Evolutionary conservation across 2,329 filamentous ascomycete species (phyloP).

Genomic region (Aspergillus caelatus): DNA sequence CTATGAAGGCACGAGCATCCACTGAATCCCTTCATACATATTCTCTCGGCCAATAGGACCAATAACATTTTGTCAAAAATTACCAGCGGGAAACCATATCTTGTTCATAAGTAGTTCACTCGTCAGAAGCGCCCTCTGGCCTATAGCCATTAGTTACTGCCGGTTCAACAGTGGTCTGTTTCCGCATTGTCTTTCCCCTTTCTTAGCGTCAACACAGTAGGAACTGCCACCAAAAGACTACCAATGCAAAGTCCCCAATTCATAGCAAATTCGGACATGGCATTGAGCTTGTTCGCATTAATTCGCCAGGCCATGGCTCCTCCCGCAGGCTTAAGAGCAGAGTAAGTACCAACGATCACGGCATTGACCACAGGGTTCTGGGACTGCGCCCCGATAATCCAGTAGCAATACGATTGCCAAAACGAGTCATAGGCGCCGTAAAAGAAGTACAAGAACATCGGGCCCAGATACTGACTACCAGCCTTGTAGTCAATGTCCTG

Average conservation of each 20-base stretch:
- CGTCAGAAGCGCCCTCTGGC: neutral
- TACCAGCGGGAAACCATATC: neutral
- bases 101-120: neutral
- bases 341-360: neutral
- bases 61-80: neutral
- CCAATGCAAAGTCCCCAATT: neutral
- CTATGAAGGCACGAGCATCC: neutral
- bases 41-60: neutral
- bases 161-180: neutral
- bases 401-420: constrained; percentile 89
- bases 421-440: constrained; percentile 85
- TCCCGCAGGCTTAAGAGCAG: neutral
- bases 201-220: neutral
- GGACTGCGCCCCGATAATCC: constrained; percentile 45
- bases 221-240: neutral
- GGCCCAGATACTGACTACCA: constrained; percentile 67
- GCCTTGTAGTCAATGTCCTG: constrained; percentile 62
- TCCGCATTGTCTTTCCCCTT: neutral
- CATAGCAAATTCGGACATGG: neutral
- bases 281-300: neutral
- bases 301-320: neutral
- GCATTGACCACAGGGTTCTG: neutral
- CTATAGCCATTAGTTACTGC: neutral
- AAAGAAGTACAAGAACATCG: constrained; percentile 86
- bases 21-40: neutral